Base-by-base conservation (phyloP, 768 basidiomycete species). In the Pulveroboletus sp. region DNA sequence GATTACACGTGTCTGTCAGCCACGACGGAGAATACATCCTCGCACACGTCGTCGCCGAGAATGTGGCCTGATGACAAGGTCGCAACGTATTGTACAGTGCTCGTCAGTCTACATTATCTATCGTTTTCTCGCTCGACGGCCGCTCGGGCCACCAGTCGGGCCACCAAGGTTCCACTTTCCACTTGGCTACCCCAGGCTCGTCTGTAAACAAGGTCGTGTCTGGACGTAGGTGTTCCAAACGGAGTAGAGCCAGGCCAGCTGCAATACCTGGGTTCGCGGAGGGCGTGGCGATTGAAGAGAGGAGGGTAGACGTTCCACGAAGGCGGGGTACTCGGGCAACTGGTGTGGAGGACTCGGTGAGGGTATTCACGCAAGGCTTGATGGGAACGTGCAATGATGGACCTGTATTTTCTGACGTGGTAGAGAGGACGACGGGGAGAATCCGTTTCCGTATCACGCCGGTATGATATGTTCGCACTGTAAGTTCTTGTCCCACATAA, bases 401-500 rank as follows among this genome's bases (percentile, higher is more conserved):
- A 51, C 36, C 55, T 55, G 14, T 46, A 17, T 17, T 51, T 39
- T 48, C 36, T 33, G 51, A 51, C 60, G 40, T 66, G 55, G 39
- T 72, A 53, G 52, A 94, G 42, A 67, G 70, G 3, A 72, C 56
- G n/a, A 97, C 79, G 2, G 94, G 94, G 11, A 93, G 70, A 27
- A 94, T 88, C 12, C 97, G 82, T 67, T 97, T 98, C 52, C 97
- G 78, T 36, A 97, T 73, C 23, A 87, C 76, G 11, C 97, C 97
- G 6, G 88, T 97, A 65, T 97, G 93, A 67, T 95, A 95, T 32
- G 95, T 97, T 43, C 97, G 81, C 6, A 97, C 94, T 0, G 94
- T 97, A 34, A 98, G 75, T 61, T 98, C 97, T 74, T 99, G 97
- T 9, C 97, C 97, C 6, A 98, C 86, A 62, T 97, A 98, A 64